Conservation (phyloP, 2,329 filamentous ascomycete species). For the Raffaelea albimanens region DNA sequence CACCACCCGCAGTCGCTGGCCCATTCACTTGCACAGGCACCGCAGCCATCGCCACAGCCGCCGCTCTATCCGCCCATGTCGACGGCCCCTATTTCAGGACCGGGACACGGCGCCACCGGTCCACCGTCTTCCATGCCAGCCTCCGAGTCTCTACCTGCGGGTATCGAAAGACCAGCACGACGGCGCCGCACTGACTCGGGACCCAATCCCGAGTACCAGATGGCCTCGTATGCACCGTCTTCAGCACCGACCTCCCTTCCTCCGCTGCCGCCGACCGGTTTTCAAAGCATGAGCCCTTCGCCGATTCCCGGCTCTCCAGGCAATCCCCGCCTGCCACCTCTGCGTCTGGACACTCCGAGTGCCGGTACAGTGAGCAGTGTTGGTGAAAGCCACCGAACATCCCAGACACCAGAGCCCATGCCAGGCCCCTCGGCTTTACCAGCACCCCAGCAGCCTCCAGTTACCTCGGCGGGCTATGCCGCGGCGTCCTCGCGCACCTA, state of each 20-base stretch:
- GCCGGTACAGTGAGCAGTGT: conserved; percentile 13
- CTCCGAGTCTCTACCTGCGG: conserved; percentile 2
- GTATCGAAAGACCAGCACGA: conserved; percentile 8
- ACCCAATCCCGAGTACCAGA: conserved; percentile 3
- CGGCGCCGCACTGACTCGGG: conserved; percentile 11
- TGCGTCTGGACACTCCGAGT: conserved; percentile 9
- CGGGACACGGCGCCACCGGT: not conserved
- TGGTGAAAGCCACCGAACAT: conserved; percentile 17
- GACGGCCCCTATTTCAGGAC: no score
- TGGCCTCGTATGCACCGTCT: not conserved
- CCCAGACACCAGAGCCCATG: conserved; percentile 5
- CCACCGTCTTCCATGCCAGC: not conserved
- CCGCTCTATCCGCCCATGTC: not conserved
- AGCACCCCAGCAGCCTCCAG: conserved; percentile 2
- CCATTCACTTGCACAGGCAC: not conserved
- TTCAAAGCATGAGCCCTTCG: conserved; percentile 8
- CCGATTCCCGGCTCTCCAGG: conserved; percentile 7
- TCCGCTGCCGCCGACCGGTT: not conserved
- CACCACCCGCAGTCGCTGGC: not conserved
- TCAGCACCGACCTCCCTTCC: not conserved
- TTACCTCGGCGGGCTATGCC: not conserved
- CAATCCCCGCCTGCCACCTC: conserved; percentile 7
- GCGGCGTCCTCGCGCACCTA: conserved; percentile 13
- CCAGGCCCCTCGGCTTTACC: conserved; percentile 4
- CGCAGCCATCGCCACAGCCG: not conserved